These are phyloP conservation scores for Actinomucor elegans DNA, from an alignment of 371 early-diverging fungal species.

Conservation along the genomic window DNA sequence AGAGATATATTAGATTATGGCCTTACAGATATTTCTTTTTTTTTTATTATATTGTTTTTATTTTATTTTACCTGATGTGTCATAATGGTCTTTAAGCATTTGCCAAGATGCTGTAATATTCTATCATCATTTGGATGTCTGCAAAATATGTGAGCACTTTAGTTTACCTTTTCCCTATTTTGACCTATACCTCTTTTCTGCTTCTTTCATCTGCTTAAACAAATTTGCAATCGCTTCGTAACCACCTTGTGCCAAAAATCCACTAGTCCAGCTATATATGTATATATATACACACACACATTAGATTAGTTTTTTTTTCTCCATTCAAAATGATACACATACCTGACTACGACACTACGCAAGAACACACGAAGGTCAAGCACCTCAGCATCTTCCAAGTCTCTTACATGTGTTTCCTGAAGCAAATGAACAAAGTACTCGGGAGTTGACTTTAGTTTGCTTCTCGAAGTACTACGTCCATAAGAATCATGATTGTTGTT, in stretches of 20 bases:
- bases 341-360: constrained; percentile 44
- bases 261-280: constrained; percentile 44
- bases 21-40: neutral
- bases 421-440: constrained; percentile 38
- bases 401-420: constrained; percentile 30
- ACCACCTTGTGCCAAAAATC: constrained; percentile 44
- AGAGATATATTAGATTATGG: neutral
- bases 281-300: too few species aligned
- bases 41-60: neutral
- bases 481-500: constrained; percentile 2
- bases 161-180: neutral
- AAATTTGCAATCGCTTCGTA: constrained; percentile 41
- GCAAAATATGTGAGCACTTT: neutral
- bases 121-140: constrained; percentile 38
- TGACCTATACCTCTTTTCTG: constrained; percentile 38
- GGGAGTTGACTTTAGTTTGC: constrained; percentile 32
- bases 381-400: constrained; percentile 38
- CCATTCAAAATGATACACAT: neutral
- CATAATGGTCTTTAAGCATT: constrained; percentile 52
- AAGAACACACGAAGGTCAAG: constrained; percentile 43
- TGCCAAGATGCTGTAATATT: constrained; percentile 39
- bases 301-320: neutral
- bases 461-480: constrained; percentile 10
- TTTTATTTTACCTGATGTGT: constrained; percentile 35
- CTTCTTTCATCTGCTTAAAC: constrained; percentile 44